Percentiles rank a stretch among this genome's conserved stretches.
Conservation (phyloP, 305 asterid species). For the Plantago coronopus region DNA sequence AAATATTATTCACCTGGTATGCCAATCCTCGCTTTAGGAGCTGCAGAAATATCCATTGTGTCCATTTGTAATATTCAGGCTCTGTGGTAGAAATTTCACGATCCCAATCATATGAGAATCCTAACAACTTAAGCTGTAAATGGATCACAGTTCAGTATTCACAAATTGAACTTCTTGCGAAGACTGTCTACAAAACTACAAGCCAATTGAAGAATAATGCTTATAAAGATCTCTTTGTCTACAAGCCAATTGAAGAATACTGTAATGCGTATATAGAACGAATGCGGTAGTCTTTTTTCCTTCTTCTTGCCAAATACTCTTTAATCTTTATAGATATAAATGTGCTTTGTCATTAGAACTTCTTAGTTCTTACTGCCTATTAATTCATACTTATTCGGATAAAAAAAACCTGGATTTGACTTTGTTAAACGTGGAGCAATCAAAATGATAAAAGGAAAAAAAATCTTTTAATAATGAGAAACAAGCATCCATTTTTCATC, state of each 20-base stretch:
- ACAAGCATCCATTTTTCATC: too few species aligned
- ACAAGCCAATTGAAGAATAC: background rate
- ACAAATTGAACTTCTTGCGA: conserved; percentile 2
- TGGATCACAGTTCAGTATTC: conserved; percentile 30
- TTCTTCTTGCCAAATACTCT: conserved; percentile 1
- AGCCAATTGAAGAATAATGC: background rate
- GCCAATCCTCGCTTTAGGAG: conserved; percentile 90
- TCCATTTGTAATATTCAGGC: conserved; percentile 95
- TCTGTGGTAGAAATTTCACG: conserved; percentile 95
- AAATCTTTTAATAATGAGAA: too few species aligned
- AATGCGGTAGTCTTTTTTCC: background rate
- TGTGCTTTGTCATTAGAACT: too few species aligned
- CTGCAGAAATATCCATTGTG: conserved; percentile 98
- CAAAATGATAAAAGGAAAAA: too few species aligned
- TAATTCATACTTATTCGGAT: too few species aligned
- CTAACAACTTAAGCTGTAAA: conserved; percentile 83
- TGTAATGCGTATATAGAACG: conserved; percentile 8
- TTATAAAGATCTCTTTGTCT: conserved; percentile 9
- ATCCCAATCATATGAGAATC: conserved; percentile 96
- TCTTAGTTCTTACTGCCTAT: too few species aligned
- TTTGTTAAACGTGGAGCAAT: too few species aligned
- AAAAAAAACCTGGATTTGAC: too few species aligned
- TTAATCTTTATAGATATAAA: too few species aligned
- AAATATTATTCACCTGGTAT: conserved; percentile 55
- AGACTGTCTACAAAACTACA: conserved; percentile 1